Evolutionary conservation across 2,329 filamentous ascomycete genomes (phyloP), one percentile per base, ranked within the genome.

Genomic region (Thielaviopsis euricoi): DNA sequence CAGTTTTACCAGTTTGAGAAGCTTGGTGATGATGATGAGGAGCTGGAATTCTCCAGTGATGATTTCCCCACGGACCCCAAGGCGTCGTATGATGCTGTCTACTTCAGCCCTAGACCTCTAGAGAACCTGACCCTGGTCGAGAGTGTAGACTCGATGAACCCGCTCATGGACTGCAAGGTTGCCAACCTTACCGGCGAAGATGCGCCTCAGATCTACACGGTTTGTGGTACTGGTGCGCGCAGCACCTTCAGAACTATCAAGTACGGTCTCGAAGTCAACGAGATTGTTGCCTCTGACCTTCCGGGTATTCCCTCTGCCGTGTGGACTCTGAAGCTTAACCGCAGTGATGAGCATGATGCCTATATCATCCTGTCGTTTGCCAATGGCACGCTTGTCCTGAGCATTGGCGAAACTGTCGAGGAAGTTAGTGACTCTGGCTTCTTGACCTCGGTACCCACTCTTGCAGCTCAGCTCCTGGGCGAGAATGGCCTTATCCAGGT

Each of bases 1-100:
- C 83, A 89, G 61, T 89, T 98, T 64, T 98, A 97, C 70, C 91
- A 97, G 68, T 95, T 99, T 62, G 89, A 96, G 69, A 95, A 95
- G 66, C 81, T 99, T 6, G 94, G 91, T 49, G 93, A 98, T 62
- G 91, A 97, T 65, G 89, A 95, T 62, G 86, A 95, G 1, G 89
- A 97, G 69, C 77, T 82, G 0, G 86, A 95, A 66, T 96, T 90
- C 65, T 78, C 76, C 25, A 96, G 90, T 69, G 88, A 93, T 56
- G 77, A 86, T 62, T 95, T 86, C 63, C 84, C 89, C 0, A 78
- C 84, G 0, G 89, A 96, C 64, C 81, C 86, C 0, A 76, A 76
- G 6, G 82, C 85, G 19, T 72, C 82, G 0, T 89, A 89, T 63
- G 78, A 82, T 2, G 87, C 90, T 0, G 81, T 87, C 2, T 97